Conservation (phyloP, 495 filamentous ascomycete genomes). For the Apiosordaria backusii region DNA sequence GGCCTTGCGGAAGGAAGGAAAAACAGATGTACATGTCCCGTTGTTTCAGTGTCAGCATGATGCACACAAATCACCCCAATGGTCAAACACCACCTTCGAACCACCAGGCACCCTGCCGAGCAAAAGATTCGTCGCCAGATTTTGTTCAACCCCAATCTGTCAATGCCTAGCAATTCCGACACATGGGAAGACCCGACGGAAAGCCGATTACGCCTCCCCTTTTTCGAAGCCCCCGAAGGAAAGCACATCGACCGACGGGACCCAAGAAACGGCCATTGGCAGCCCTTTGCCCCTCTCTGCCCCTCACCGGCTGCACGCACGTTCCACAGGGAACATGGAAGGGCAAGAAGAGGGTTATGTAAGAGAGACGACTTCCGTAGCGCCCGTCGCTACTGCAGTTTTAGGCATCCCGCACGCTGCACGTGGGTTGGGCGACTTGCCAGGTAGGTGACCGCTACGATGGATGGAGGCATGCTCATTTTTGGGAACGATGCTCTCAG, state of each 20-base stretch:
- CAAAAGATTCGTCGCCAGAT: not conserved
- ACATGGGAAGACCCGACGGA: not conserved
- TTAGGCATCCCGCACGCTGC: not conserved
- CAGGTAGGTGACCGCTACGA: not conserved
- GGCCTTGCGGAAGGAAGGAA: not conserved
- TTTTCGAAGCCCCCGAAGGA: not conserved
- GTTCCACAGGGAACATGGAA: not conserved
- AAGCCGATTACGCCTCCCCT: not conserved
- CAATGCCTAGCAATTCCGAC: not conserved
- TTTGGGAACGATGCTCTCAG: too few relatives aligned
- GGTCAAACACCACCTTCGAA: not conserved
- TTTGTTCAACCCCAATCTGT: not conserved
- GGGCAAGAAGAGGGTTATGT: not conserved
- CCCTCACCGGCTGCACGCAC: not conserved
- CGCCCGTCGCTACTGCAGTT: not conserved
- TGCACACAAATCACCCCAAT: not conserved
- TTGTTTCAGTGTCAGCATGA: not conserved
- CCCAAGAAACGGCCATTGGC: not conserved
- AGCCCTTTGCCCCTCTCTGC: not conserved
- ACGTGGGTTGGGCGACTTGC: not conserved
- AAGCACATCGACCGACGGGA: not conserved
- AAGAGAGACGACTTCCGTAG: not conserved
- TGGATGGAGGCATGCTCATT: too few relatives aligned
- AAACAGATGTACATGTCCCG: not conserved
- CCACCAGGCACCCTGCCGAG: not conserved